These are phyloP conservation scores for Schizothecium vesticola DNA, from an alignment of 495 filamentous ascomycete genomes.

Conservation along the genomic window DNA sequence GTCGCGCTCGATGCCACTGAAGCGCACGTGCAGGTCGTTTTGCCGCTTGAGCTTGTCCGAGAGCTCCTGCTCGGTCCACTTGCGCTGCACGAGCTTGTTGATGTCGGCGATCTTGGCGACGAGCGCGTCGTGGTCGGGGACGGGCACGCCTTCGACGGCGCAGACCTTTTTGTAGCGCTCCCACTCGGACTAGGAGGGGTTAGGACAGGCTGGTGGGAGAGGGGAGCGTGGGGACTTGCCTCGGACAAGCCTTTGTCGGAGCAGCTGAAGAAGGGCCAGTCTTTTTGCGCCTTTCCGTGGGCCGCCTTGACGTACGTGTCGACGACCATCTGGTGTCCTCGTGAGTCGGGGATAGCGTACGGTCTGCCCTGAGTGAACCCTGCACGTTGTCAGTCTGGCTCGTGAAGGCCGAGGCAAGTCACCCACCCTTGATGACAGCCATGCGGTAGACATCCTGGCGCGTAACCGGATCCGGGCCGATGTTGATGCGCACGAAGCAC, in stretches of 20 bases:
- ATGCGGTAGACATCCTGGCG: constrained; percentile 75
- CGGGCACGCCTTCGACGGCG: constrained; percentile 60
- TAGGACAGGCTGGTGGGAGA: constrained; percentile 16
- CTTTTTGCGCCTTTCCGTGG: constrained; percentile 69
- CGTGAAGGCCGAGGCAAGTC: not conserved
- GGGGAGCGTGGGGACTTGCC: constrained; percentile 38
- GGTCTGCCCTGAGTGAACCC: constrained; percentile 71
- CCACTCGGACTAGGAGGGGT: constrained; percentile 58
- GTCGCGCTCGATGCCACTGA: constrained; percentile 57
- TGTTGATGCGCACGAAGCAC: constrained; percentile 75
- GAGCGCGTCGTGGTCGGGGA: constrained; percentile 64
- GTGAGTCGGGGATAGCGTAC: constrained; percentile 67
- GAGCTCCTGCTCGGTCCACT: constrained; percentile 76
- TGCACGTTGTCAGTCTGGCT: constrained; percentile 25
- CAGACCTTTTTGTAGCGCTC: constrained; percentile 76
- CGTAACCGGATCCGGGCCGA: constrained; percentile 64
- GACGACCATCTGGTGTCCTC: constrained; percentile 66
- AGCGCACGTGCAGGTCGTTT: constrained; percentile 54
- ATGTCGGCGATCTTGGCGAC: constrained; percentile 72
- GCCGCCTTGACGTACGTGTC: constrained; percentile 69
- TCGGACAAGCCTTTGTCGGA: constrained; percentile 72
- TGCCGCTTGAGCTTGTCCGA: constrained; percentile 68
- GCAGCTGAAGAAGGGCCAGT: constrained; percentile 78
- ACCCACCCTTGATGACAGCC: constrained; percentile 74
- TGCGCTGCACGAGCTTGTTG: constrained; percentile 66